phyloP scores from a whole-genome alignment of 176 grass and related monocot genomes.

The Juncus effusus region DNA sequence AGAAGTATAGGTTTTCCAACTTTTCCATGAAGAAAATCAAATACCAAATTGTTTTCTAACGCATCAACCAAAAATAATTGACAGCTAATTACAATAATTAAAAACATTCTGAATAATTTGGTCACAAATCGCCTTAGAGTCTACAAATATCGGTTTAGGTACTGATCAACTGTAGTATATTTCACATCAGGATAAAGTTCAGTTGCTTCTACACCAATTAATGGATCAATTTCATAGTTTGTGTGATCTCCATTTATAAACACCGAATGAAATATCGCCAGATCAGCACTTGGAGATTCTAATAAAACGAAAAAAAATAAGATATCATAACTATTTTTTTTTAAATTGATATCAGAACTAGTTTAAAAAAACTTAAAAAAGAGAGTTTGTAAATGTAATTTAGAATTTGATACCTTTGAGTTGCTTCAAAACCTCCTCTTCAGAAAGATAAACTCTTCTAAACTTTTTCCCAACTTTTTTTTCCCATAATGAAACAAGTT shows the following conservation, averaged over 20 bases:
- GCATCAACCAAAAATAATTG: too few relatives aligned
- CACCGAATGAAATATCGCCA: constrained; percentile 31
- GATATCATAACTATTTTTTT: neutral
- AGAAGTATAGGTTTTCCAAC: too few relatives aligned
- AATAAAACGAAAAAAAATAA: constrained; percentile 1
- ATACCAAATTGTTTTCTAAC: too few relatives aligned
- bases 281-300: constrained; percentile 19
- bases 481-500: constrained; percentile 36
- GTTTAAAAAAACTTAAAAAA: neutral
- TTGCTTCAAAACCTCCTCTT: constrained; percentile 3
- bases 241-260: constrained; percentile 43
- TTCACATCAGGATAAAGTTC: constrained; percentile 49
- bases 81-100: too few relatives aligned
- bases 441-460: constrained; percentile 26
- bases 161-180: constrained; percentile 44
- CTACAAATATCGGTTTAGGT: constrained; percentile 31
- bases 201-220: constrained; percentile 42
- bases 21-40: too few relatives aligned
- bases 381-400: neutral
- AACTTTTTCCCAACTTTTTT: constrained; percentile 34
- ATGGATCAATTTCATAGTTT: constrained; percentile 47
- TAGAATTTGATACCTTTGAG: constrained; percentile 9
- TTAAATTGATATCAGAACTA: neutral
- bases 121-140: neutral
- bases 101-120: too few relatives aligned